These are phyloP conservation scores for Ascodesmis nigricans DNA, from an alignment of 495 filamentous ascomycete species.

Conservation along the genomic window DNA sequence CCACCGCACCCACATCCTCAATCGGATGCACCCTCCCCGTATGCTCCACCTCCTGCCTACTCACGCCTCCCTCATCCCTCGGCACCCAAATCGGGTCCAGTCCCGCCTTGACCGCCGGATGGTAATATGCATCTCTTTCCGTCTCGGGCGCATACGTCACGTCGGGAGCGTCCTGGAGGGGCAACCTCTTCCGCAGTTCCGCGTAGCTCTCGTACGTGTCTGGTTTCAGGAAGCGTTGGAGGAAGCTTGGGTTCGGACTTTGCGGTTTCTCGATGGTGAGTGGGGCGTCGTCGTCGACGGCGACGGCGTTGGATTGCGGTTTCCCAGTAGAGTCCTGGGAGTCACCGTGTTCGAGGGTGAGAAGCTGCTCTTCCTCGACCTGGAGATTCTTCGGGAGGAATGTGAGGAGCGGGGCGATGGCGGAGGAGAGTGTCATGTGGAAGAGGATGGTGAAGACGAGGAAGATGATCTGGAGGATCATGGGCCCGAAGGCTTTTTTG, in stretches of 20 bases:
- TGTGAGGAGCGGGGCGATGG: slow-evolving; percentile 57
- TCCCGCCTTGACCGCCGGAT: slow-evolving; percentile 42
- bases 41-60: slow-evolving; percentile 52
- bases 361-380: slow-evolving; percentile 38
- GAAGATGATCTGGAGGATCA: slow-evolving; percentile 65
- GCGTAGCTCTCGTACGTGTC: slow-evolving; percentile 54
- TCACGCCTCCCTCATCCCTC: slow-evolving; percentile 50
- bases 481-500: slow-evolving; percentile 44
- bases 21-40: slow-evolving; percentile 50
- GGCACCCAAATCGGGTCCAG: slow-evolving; percentile 71
- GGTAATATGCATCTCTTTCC: slow-evolving; percentile 50
- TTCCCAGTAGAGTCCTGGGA: slow-evolving; percentile 23
- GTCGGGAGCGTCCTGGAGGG: slow-evolving; percentile 31
- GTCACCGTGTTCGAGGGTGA: slow-evolving; percentile 30
- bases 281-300: slow-evolving; percentile 22
- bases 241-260: slow-evolving; percentile 25
- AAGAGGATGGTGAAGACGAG: slow-evolving; percentile 61
- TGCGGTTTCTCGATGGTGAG: slow-evolving; percentile 9
- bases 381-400: slow-evolving; percentile 45
- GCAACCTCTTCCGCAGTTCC: slow-evolving; percentile 48
- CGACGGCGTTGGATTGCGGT: slow-evolving; percentile 16
- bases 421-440: slow-evolving; percentile 57
- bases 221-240: slow-evolving; percentile 56
- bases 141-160: slow-evolving; percentile 34
- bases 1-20: slow-evolving; percentile 59